phyloP scores from a whole-genome alignment of 257 asterid genomes.

The Solanum peruvianum region DNA sequence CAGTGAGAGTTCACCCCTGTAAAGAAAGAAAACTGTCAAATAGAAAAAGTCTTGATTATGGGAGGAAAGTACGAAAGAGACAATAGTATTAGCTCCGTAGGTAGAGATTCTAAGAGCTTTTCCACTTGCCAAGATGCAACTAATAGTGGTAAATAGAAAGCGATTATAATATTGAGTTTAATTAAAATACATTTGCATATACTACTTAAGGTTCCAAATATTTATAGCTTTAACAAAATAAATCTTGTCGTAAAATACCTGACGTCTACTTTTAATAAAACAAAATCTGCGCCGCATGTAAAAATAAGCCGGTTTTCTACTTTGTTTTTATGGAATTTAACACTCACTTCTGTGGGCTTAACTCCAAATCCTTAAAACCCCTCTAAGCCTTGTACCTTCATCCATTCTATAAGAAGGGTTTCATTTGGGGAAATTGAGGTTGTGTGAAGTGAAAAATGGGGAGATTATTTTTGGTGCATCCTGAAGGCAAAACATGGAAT shows the following conservation, averaged over 20 bases:
- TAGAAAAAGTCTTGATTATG: conserved; percentile 26
- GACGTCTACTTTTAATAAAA: neutral
- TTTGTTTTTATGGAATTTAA: neutral
- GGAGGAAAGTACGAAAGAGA: conserved; percentile 39
- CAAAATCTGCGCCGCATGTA: neutral
- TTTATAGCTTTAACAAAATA: neutral
- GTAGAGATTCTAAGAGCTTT: conserved; percentile 53
- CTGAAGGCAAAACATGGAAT: conserved; percentile 53
- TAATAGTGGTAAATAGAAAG: conserved; percentile 5
- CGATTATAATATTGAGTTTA: neutral
- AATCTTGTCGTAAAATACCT: neutral
- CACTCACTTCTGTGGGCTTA: neutral
- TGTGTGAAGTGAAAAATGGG: conserved; percentile 38
- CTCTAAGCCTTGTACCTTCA: neutral
- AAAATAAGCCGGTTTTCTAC: neutral
- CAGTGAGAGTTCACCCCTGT: conserved; percentile 10
- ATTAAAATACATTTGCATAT: neutral
- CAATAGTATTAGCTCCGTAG: conserved; percentile 24
- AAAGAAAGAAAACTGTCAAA: conserved; percentile 41
- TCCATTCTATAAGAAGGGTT: neutral
- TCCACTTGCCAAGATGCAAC: conserved; percentile 14
- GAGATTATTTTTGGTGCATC: conserved; percentile 49
- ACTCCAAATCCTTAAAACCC: neutral
- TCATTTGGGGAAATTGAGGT: neutral
- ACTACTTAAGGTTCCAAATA: neutral